Base-by-base conservation (phyloP, 2,329 filamentous ascomycete genomes). In the Cylindrodendrum hubeiense region DNA sequence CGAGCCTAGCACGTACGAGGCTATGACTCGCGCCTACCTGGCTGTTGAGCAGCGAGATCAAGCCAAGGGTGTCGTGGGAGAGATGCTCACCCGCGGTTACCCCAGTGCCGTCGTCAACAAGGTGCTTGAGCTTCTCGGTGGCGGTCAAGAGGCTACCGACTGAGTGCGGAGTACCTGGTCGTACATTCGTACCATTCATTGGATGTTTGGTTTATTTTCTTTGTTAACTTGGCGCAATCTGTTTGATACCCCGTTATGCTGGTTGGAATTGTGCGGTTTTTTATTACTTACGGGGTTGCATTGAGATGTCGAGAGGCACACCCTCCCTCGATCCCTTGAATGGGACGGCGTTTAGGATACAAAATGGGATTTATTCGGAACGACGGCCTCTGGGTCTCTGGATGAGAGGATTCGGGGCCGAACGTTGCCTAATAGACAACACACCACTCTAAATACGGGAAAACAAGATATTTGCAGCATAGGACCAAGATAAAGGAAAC, bases 1-100 rank as follows among this genome's bases (percentile, higher is more conserved):
- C 62, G 96, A 99, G 83, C 96, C 96, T 4, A 98, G 94, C 84
- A 99, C 96, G 5, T 99, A 99, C 79, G 96, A 99, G 82, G 95
- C 95, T 43, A 99, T 99, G 96, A 97, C 95, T 5, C 89, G 96
- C 49, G 96, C 96, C 1, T 98, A 91, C 81, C 88, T 99, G 59
- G 90, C 94, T 12, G 91, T 92, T 4, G 93, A 97, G 77, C 90
- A 97, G 77, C 90, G 93, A 34, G 87, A 90, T 52, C 86, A 88
- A 63, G 96, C 96, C 41, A 90, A 94, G 81, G 81, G 77, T 12
- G 91, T 97, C 15, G 95, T 97, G 24, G 87, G 91, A 60, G 96
- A 99, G 85, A 98, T 98, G 88, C 85, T 98, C 37, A 90, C 90
- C 50, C 89, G 96, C 62, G 95, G 95, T 41, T 99, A 98, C 77